Base-by-base conservation (phyloP, 176 grass and related monocot genomes). In the Paspalum notatum region DNA sequence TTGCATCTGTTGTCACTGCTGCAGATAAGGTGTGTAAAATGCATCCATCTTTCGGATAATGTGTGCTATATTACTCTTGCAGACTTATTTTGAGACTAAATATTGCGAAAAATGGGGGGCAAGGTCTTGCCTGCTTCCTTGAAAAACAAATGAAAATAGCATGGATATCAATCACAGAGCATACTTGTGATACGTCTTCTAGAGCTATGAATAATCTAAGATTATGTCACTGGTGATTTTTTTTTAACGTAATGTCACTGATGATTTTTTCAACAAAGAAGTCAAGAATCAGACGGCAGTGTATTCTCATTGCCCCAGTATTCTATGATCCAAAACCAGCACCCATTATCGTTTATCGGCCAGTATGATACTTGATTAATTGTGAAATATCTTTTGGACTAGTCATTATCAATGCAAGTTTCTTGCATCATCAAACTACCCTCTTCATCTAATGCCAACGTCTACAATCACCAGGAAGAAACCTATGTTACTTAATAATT, bases 1-100 rank as follows among this genome's bases (percentile, higher is more conserved):
- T 98, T 79, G 87, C 95, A 18, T 98, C 92, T 32, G 92, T 95
- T 65, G 90, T 94, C 85, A 94, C 85, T 44, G 92, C 95, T 49
- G 95, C 95, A 52, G 95, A 98, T 77, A 93, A 98, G 92, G 95
- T 94, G 27, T 47, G 63, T 17, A 71, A 56, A 52, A 66, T 40
- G 72, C 15, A 42, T 77, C 25, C 20, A 20, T 61, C 43, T 20
- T 18, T 77, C 57, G 48, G 14, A 11, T 61, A 15, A 3, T 32
- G 32, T 32, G 32, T 32, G 32, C 37, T 22, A 22, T 38, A 51
- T 51, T 4, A 12, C 50, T 49, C 45, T 76, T 62, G 72, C 64
- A 46, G 8, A 42, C 32, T 54, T 76, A 2, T 32, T 59, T 66
- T 84, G 25, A 22, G 43, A 21, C 16, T 22, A 60, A 12, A 61